Percentiles rank a stretch among this genome's conserved stretches.
These are phyloP conservation scores for Tetragonia tetragonoides DNA, from an alignment of 148 eudicot genomes.

Conservation along the genomic window DNA sequence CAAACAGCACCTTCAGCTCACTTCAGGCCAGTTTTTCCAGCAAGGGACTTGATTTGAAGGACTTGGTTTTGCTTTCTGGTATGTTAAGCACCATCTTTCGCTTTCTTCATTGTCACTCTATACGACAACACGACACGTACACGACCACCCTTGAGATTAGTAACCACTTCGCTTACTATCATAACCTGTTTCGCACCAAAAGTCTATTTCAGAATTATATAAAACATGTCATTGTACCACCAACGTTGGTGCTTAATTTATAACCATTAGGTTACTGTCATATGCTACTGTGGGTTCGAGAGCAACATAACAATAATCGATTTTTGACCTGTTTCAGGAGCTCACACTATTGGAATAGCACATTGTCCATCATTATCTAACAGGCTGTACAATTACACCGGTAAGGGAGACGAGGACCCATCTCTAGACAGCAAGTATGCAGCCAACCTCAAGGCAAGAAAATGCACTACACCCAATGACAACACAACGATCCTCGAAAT, in stretches of 20 bases:
- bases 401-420: slow-evolving; percentile 43
- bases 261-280: too few species aligned
- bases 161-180: too few species aligned
- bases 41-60: slow-evolving; percentile 43
- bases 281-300: too few species aligned
- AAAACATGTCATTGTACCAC: too few species aligned
- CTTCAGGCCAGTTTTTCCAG: slow-evolving; percentile 37
- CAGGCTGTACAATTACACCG: slow-evolving; percentile 53
- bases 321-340: slow-evolving; percentile 30
- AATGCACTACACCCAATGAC: slow-evolving; percentile 49
- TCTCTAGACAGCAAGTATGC: slow-evolving; percentile 71
- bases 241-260: too few species aligned
- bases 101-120: background rate
- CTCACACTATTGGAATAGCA: slow-evolving; percentile 61
- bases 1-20: slow-evolving; percentile 37
- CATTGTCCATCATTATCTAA: slow-evolving; percentile 49
- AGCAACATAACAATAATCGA: background rate
- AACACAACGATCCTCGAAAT: slow-evolving; percentile 62
- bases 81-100: background rate
- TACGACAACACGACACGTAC: too few species aligned
- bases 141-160: too few species aligned
- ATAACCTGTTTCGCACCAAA: too few species aligned
- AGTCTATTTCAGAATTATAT: too few species aligned
- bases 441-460: slow-evolving; percentile 48
- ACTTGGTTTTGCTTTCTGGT: slow-evolving; percentile 56